These are phyloP conservation scores for Vitellaria paradoxa DNA, from an alignment of 179 eudicot genomes.

Conservation along the genomic window DNA sequence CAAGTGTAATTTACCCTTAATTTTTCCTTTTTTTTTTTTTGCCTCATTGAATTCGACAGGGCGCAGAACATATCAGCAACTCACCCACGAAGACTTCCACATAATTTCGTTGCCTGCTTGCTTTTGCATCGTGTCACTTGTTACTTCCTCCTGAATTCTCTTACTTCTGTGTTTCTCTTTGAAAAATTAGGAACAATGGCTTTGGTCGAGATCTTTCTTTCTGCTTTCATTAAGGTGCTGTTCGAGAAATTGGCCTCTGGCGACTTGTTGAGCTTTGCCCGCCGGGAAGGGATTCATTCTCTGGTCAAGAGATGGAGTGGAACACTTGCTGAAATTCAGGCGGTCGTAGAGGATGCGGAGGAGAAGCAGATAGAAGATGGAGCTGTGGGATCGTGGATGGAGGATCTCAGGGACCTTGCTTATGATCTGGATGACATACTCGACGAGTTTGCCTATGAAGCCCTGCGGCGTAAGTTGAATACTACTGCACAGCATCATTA, in stretches of 20 bases:
- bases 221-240: neutral
- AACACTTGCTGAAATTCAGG: neutral
- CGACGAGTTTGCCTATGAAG: conserved; percentile 23
- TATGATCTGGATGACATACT: conserved; percentile 24
- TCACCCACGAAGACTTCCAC: too few relatives aligned
- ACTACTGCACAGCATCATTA: too few relatives aligned
- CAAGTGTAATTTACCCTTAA: too few relatives aligned
- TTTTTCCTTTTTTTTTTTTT: too few relatives aligned
- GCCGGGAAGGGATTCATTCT: conserved; percentile 7
- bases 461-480: conserved; percentile 9
- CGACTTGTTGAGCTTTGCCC: conserved; percentile 12
- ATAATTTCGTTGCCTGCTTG: neutral
- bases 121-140: neutral
- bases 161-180: too few relatives aligned
- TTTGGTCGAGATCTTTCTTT: neutral
- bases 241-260: conserved; percentile 4
- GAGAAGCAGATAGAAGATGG: conserved; percentile 17
- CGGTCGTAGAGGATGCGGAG: conserved; percentile 29
- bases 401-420: conserved; percentile 18
- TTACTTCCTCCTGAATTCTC: too few relatives aligned
- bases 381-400: neutral
- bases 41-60: too few relatives aligned
- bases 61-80: too few relatives aligned
- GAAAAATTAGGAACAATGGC: neutral
- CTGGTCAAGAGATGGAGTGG: conserved; percentile 14